Conservation (phyloP, 139 green algal species). For the Closterium sp. region DNA sequence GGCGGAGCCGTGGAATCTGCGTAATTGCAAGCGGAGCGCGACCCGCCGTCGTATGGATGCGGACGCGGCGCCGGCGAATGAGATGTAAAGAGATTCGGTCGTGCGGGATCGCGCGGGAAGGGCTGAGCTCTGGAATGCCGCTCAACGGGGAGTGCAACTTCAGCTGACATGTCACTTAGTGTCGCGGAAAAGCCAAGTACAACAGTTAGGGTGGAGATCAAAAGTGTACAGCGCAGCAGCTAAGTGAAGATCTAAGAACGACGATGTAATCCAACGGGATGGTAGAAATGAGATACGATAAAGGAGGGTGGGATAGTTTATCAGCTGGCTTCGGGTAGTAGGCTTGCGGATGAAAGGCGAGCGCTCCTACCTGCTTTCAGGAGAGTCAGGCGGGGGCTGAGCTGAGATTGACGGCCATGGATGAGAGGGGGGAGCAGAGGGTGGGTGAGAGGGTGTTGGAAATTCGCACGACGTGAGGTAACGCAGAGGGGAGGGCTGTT, state of each 20-base stretch:
- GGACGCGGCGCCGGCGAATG: neutral
- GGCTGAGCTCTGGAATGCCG: neutral
- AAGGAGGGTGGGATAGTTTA: no score
- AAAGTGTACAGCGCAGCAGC: neutral
- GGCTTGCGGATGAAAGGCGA: no score
- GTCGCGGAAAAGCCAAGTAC: no score
- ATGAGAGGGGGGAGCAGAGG: no score
- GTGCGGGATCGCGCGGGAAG: neutral
- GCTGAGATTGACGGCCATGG: no score
- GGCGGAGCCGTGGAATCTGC: neutral
- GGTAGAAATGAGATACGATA: no score
- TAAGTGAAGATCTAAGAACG: neutral
- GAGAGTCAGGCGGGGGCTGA: no score
- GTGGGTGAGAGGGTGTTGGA: no score
- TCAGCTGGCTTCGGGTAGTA: no score
- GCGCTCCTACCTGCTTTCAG: no score
- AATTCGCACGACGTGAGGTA: no score
- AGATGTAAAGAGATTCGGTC: neutral
- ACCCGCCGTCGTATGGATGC: neutral
- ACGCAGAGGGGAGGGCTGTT: no score
- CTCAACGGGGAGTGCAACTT: neutral
- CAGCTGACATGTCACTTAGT: neutral
- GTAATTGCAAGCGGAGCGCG: neutral
- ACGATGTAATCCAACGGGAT: neutral
- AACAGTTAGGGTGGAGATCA: neutral